Evolutionary conservation across 2,329 filamentous ascomycete species (phyloP), one percentile per base, ranked within the genome.

Genomic region (Pseudocercospora eumusae): DNA sequence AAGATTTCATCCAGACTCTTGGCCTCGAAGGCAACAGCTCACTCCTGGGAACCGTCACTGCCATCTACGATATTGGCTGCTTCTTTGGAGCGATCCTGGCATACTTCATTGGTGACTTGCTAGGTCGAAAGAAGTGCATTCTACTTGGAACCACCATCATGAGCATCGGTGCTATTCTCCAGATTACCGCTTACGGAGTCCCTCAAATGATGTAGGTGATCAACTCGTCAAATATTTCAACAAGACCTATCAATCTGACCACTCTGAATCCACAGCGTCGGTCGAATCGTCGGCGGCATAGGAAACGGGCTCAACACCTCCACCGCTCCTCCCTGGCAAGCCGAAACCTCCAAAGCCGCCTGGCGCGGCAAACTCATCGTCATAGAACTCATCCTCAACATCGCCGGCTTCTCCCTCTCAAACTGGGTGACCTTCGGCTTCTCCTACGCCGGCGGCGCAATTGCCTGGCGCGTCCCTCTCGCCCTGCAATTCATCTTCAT

Each of bases 21-120:
- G 57, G 53, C 6, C 56, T 67, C 3, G 75, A 56, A 42, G 50
- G 60, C 49, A 68, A 69, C 45, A 63, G 45, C 47, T 64, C 64
- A n/a, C 84, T 68, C 18, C 65, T 68, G 8, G 66, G 67, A 31
- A 68, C 82, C 0, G 81, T 85, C 10, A 84, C 82, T 0, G 83
- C 83, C 1, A 81, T 85, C 58, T 86, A 86, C 70, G 82, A 86
- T 64, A 78, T 86, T 27, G 84, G 84, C 8, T 86, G 84, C 70
- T 86, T 87, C 72, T 74, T 86, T 56, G 85, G 85, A 10, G 83
- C 79, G 1, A 74, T 83, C 40, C 66, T 78, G 2, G 78, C 81
- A 15, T 81, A 85, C 50, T 70, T 75, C 18, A 69, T 81, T 25
- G 82, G 82, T 11, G 82, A 83, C 40, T 72, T 69, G 0, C 71